These are phyloP conservation scores for Cryptococcus depauperatus DNA, from an alignment of 1,284 basidiomycete genomes.

Conservation along the genomic window DNA sequence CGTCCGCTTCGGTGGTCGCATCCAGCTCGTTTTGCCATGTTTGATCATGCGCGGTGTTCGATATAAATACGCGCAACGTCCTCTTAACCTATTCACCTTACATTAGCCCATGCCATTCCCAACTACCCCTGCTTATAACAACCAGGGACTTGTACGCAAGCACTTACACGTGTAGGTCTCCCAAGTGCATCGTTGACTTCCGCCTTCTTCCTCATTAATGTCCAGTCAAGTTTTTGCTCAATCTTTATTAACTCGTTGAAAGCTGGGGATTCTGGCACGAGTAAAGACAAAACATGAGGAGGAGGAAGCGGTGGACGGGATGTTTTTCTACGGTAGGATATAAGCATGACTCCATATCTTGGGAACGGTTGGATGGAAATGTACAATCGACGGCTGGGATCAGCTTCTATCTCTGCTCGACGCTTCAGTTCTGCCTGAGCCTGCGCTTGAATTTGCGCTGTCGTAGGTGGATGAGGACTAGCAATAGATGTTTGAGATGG, in stretches of 20 bases:
- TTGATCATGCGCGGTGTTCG: constrained; percentile 81
- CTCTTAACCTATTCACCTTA: constrained; percentile 72
- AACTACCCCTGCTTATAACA: background rate
- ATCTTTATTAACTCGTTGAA: constrained; percentile 78
- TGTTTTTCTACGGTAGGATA: constrained; percentile 24
- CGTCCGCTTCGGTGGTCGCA: background rate
- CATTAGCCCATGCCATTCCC: too few relatives aligned
- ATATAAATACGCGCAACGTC: constrained; percentile 78
- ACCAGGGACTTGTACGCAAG: background rate
- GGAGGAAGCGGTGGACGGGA: constrained; percentile 41
- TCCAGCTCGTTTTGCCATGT: constrained; percentile 58
- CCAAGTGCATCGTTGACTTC: constrained; percentile 76
- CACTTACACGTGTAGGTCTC: constrained; percentile 44
- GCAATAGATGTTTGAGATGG: constrained; percentile 11
- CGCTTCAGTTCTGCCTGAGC: constrained; percentile 10
- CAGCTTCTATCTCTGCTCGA: constrained; percentile 14
- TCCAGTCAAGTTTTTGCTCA: constrained; percentile 93
- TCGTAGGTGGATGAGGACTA: constrained; percentile 1
- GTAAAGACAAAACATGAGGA: constrained; percentile 38
- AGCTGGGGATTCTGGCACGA: constrained; percentile 69
- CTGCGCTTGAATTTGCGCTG: background rate
- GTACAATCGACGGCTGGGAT: constrained; percentile 12
- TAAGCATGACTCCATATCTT: too few relatives aligned
- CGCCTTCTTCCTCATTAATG: constrained; percentile 77
- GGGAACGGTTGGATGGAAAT: background rate